A percentile compares a stretch with the other conserved stretches of the same genome.
These are phyloP conservation scores for Apophysomyces ossiformis DNA, from an alignment of 371 early-diverging fungal genomes.

Conservation along the genomic window DNA sequence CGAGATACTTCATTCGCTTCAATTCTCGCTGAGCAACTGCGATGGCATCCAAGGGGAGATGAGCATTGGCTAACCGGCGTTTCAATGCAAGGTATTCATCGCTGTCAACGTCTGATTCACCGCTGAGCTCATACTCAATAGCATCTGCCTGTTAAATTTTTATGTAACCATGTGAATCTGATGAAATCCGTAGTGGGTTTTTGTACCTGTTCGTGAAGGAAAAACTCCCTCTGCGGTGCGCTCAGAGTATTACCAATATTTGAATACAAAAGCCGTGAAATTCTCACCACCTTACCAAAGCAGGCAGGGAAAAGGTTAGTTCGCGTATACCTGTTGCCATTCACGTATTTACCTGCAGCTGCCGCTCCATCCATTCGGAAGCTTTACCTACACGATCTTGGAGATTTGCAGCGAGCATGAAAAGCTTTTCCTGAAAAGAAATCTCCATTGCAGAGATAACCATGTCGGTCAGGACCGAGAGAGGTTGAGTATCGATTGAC, in stretches of 20 bases:
- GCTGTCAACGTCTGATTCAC: slow-evolving; percentile 49
- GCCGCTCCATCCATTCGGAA: slow-evolving; percentile 72
- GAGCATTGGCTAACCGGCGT: slow-evolving; percentile 60
- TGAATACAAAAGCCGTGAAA: slow-evolving; percentile 80
- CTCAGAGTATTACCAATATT: slow-evolving; percentile 80
- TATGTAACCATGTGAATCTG: slow-evolving; percentile 11
- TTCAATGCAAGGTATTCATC: slow-evolving; percentile 66
- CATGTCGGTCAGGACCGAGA: slow-evolving; percentile 73
- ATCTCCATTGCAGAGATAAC: slow-evolving; percentile 76
- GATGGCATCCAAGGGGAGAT: slow-evolving; percentile 70
- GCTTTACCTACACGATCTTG: slow-evolving; percentile 64
- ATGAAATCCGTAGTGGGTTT: not conserved
- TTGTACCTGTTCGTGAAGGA: slow-evolving; percentile 80
- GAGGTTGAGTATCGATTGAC: slow-evolving; percentile 66
- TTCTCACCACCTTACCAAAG: slow-evolving; percentile 63
- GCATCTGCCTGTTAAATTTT: slow-evolving; percentile 63
- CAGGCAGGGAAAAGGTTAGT: not conserved
- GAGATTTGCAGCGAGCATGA: slow-evolving; percentile 61
- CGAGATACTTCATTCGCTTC: slow-evolving; percentile 59
- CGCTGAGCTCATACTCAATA: slow-evolving; percentile 77
- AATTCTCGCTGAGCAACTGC: slow-evolving; percentile 74
- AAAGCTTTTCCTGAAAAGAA: slow-evolving; percentile 73
- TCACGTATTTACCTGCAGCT: slow-evolving; percentile 66
- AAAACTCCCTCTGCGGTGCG: slow-evolving; percentile 82
- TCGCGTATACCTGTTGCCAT: not conserved